A percentile compares a stretch with the other conserved stretches of the same genome.
phyloP scores from a whole-genome alignment of 2,329 filamentous ascomycete genomes.

The Hortaea werneckii region DNA sequence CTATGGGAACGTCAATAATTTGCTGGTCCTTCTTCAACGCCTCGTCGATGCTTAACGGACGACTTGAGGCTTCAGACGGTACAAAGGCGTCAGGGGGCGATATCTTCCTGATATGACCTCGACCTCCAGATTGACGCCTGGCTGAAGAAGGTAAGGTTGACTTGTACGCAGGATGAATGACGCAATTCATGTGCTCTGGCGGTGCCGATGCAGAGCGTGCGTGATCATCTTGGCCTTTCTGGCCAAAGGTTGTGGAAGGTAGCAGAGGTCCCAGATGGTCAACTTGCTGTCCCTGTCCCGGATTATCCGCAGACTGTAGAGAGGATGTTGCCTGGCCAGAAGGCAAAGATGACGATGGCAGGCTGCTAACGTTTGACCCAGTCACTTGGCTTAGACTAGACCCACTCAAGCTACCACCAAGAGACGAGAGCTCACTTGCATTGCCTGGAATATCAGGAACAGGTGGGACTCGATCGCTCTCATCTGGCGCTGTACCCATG shows the following conservation, averaged over 20 bases:
- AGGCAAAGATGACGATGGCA: too few species aligned
- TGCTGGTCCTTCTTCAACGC: constrained; percentile 38
- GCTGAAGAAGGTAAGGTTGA: constrained; percentile 17
- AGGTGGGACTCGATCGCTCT: constrained; percentile 41
- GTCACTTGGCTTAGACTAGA: constrained; percentile 20
- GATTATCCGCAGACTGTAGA: constrained; percentile 28
- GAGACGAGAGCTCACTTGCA: constrained; percentile 22
- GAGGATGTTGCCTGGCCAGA: constrained; percentile 5
- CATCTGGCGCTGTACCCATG: constrained; percentile 45
- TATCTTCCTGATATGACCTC: constrained; percentile 33
- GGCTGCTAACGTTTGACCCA: constrained; percentile 13
- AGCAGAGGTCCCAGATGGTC: constrained; percentile 38
- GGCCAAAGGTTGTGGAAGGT: constrained; percentile 38
- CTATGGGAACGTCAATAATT: constrained; percentile 34
- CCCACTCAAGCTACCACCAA: constrained; percentile 9
- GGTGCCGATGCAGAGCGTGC: constrained; percentile 40
- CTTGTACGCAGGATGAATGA: constrained; percentile 26
- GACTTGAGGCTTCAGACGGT: constrained; percentile 12
- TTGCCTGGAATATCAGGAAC: constrained; percentile 48
- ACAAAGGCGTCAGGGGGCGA: constrained; percentile 28
- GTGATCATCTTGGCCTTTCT: constrained; percentile 24
- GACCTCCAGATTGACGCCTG: constrained; percentile 29
- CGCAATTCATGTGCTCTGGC: constrained; percentile 29
- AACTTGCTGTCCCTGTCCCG: constrained; percentile 7
- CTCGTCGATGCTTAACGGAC: constrained; percentile 41